Base-by-base conservation (phyloP, 495 filamentous ascomycete genomes). In the Xylaria castorea region DNA sequence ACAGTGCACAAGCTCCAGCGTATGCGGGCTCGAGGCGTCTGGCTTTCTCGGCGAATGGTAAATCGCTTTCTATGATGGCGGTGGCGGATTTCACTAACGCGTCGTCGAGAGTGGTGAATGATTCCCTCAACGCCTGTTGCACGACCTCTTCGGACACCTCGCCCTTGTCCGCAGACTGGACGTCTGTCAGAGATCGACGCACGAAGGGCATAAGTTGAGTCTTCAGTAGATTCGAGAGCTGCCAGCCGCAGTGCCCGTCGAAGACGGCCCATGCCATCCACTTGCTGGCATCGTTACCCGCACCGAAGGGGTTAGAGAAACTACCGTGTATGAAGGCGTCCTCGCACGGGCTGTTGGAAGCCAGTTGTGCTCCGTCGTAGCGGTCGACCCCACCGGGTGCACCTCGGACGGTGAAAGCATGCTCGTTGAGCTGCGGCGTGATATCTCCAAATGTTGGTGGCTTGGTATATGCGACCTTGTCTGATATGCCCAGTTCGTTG, bases 1-100 rank as follows among this genome's bases (percentile, higher is more conserved):
- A 78, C 11, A 92, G 81, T 4, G 90, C 91, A 66, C 89, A 92
- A 2, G 89, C 90, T 0, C 90, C 89, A 3, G 87, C 78, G 71
- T 83, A 86, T 18, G 84, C 87, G 38, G 87, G 84, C 48, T 72
- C 79, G 50, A 84, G 70, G 0, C 67, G 58, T n/a, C 76, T 67
- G 3, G 68, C 76, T 44, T 77, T 78, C 42, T 75, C 77, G 6
- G 78, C 66, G 42, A 75, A 78, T 2, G 74, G 51, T 5, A 78
- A 62, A 36, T 76, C 65, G 66, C 76, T 75, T 42, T 78, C 74
- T 34, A 77, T 66, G 5, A 67, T 78, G 30, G 80, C 80, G 68
- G 76, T 74, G n/a, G 85, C 87, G 12, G 78, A 74, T 5, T 81
- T 78, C 73, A 89, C 79, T 36, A 91, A 82, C 3, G 79, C 78